Evolutionary conservation across 257 asterid species (phyloP).

Genomic region (Jasminum sambac): DNA sequence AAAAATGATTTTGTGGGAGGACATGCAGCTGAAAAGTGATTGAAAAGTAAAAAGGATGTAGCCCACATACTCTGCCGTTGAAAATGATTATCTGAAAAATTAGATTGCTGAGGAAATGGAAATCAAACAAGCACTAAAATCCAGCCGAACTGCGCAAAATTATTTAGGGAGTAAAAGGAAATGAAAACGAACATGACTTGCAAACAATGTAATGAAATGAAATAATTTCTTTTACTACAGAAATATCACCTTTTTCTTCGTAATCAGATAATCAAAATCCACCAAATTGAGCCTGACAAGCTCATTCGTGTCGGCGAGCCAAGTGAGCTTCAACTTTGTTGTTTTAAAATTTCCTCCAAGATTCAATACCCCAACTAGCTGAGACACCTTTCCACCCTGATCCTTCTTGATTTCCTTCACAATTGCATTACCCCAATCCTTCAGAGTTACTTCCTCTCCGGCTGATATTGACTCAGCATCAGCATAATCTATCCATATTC

Average conservation of each 20-base stretch:
- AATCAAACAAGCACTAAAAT: neutral
- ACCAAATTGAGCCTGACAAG: conserved; percentile 67
- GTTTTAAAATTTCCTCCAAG: conserved; percentile 90
- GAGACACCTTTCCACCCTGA: conserved; percentile 60
- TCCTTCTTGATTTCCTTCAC: conserved; percentile 78
- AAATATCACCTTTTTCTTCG: conserved; percentile 82
- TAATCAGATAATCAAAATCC: conserved; percentile 80
- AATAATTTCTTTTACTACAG: neutral
- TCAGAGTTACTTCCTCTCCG: conserved; percentile 82
- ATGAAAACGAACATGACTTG: neutral
- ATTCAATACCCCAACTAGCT: conserved; percentile 73
- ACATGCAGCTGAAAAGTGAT: no score
- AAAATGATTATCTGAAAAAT: no score
- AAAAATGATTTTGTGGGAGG: no score
- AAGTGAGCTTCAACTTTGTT: conserved; percentile 92
- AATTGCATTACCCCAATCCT: conserved; percentile 96
- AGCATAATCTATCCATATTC: conserved; percentile 77
- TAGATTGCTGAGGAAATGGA: no score
- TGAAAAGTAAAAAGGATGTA: no score
- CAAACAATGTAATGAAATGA: neutral
- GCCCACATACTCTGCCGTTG: no score
- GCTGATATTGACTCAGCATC: conserved; percentile 79
- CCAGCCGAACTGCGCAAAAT: neutral
- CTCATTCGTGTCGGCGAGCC: conserved; percentile 74
- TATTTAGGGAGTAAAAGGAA: neutral